A percentile compares a stretch with the other conserved stretches of the same genome.
Conservation (phyloP, 768 basidiomycete species). For the Tremella fuciformis region DNA sequence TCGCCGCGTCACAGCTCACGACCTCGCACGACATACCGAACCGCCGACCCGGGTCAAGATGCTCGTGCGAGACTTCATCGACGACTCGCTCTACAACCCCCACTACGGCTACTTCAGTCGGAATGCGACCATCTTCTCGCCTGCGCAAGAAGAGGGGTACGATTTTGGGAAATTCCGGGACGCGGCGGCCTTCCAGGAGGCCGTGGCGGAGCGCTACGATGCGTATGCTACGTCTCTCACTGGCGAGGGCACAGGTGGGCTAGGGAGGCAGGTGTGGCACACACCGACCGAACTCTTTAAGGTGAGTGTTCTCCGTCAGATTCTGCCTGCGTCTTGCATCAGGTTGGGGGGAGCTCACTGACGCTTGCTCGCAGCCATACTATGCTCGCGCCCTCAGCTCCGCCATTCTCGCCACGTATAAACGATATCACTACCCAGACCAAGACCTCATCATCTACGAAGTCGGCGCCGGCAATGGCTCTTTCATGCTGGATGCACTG, state of each 20-base stretch:
- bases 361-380: slow-evolving; percentile 66
- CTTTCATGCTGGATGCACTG: slow-evolving; percentile 83
- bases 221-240: slow-evolving; percentile 10
- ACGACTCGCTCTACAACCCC: slow-evolving; percentile 94
- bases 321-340: no score
- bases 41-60: slow-evolving; percentile 84
- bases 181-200: slow-evolving; percentile 72
- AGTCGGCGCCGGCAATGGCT: slow-evolving; percentile 96
- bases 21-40: slow-evolving; percentile 34
- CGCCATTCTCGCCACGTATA: slow-evolving; percentile 85
- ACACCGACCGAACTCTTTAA: slow-evolving; percentile 97
- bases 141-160: slow-evolving; percentile 58
- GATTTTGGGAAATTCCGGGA: slow-evolving; percentile 69
- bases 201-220: slow-evolving; percentile 72
- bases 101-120: slow-evolving; percentile 96
- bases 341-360: no score
- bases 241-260: slow-evolving; percentile 23
- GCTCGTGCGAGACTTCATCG: slow-evolving; percentile 93
- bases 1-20: slow-evolving; percentile 45
- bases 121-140: slow-evolving; percentile 78
- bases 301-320: slow-evolving; percentile 56
- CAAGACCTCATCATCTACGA: slow-evolving; percentile 95
- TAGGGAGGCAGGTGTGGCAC: slow-evolving; percentile 88
- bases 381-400: slow-evolving; percentile 87
- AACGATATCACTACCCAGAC: slow-evolving; percentile 92